Base-by-base conservation (phyloP, 2,329 filamentous ascomycete species). In the Sarocladium kiliense region DNA sequence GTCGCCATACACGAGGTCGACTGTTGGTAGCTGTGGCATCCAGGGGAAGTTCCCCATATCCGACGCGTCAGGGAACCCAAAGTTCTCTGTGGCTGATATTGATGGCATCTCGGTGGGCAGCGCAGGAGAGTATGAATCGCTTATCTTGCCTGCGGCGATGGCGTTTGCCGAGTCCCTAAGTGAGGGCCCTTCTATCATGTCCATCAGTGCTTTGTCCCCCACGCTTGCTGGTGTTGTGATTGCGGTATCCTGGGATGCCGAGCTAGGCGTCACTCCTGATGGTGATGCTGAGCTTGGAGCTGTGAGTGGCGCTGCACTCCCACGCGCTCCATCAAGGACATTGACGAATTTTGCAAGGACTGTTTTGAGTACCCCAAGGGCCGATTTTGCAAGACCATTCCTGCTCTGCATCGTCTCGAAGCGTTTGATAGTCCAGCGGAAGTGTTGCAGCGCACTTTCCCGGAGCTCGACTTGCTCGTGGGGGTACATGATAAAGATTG, bases 401-500 rank as follows among this genome's bases (percentile, higher is more conserved):
- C 77, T 72, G 26, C 71, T 71, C 14, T 75, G 72, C 73, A 85
- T 84, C 37, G 73, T 76, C 54, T 79, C 73, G 59, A 85, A 85
- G 4, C 82, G 74, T 59, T 83, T 76, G 58, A 81, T 77, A 1
- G 78, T 78, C 80, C 80, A 84, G 44, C 77, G 74, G 59, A 83
- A 84, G 60, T 85, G 80, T 61, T 81, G 78, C 9, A 79, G 65
- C 0, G 77, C 75, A 23, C 69, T 69, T 3, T 73, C 68, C 0
- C 79, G 32, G 19, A 63, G 25, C 30, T 55, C 34, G 41, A 23
- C 37, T 16, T 54, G 37, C 39, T 49, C 39, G 25, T 41, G 21
- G 1, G 82, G 82, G 58, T 84, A 84, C 9, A 86, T 64, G 32
- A 86, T 84, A 63, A 80, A 84, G 30, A 85, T 78, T 18, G 80